Base-by-base conservation (phyloP, 495 filamentous ascomycete genomes). In the Penicillium canariense region DNA sequence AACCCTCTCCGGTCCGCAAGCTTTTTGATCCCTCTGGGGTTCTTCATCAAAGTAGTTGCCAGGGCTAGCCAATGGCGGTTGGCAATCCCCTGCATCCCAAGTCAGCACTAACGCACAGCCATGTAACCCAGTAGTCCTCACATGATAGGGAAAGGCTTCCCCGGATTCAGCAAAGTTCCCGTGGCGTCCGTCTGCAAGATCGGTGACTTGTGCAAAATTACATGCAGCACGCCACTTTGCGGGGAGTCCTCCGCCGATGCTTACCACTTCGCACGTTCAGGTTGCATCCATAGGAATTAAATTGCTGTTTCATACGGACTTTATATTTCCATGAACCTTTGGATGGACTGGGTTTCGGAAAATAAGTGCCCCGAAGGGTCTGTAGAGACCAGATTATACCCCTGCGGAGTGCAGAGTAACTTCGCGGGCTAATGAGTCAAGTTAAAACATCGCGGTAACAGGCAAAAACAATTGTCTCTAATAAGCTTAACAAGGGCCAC, bases 181-280 rank as follows among this genome's bases (percentile, higher is more conserved):
- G 42, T 46, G 43, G 43, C 43, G 43, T 27, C 10, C 2, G 9
- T 25, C 9, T 46, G 26, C 26, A 23, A 42, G 38, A 27, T 46
- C 26, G 22, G 8, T 23, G 43, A 46, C 43, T 27, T 23, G 43
- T 46, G 43, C 26, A 28, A 46, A 46, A 46, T 27, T n/a, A n/a
- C 32, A 39, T 46, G 39, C 17, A 48, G 20, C 15, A 48, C 43
- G 51, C 17, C 42, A 45, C 52, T 39, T 53, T 54, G 60, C 55
- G 61, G 61, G 61, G 61, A 10, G 40, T 30, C 20, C 58, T 61
- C 61, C 61, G 61, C 50, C 50, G 56, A 57, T 35, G 36, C 31
- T 54, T 54, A 50, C 50, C 34, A 55, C 30, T 4, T 40, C 10
- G 15, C 18, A 18, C 32, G 58, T 27, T 30, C 43, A 12, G 15